Evolutionary conservation across 1,284 basidiomycete genomes (phyloP).

Genomic region (Crucibulum parvulum): DNA sequence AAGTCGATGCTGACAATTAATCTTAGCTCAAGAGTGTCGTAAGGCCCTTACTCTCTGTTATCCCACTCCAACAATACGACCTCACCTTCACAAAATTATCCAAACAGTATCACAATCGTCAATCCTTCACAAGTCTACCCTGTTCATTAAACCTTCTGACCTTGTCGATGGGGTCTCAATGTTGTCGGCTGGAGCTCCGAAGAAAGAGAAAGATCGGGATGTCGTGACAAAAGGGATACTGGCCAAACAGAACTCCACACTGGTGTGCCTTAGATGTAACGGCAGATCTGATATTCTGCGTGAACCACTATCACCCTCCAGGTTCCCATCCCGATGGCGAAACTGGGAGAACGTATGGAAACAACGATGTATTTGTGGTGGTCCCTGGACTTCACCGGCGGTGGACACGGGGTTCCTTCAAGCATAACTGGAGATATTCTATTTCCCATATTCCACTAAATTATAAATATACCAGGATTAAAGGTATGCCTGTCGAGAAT

Average conservation of each 20-base stretch:
- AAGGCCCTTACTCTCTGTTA: constrained; percentile 60
- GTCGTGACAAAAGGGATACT: constrained; percentile 66
- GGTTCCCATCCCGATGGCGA: constrained; percentile 46
- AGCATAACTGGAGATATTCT: not conserved
- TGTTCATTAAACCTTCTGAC: constrained; percentile 75
- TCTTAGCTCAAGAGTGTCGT: constrained; percentile 54
- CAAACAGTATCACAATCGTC: constrained; percentile 52
- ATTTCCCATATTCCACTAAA: not conserved
- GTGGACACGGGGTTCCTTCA: not conserved
- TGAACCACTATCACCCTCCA: not conserved
- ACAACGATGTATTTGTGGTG: constrained; percentile 72
- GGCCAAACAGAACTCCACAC: constrained; percentile 37
- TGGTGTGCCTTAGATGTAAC: constrained; percentile 67
- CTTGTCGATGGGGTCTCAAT: constrained; percentile 63
- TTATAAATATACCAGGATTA: not conserved
- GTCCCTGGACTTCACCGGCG: constrained; percentile 51
- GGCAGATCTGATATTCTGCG: constrained; percentile 56
- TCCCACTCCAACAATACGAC: constrained; percentile 52
- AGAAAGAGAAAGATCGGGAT: constrained; percentile 57
- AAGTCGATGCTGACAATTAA: constrained; percentile 1
- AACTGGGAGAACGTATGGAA: constrained; percentile 70
- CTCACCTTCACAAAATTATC: constrained; percentile 49
- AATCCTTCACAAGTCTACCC: constrained; percentile 62
- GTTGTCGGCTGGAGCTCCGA: constrained; percentile 38
- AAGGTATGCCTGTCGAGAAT: no score